Conservation (phyloP, 2,329 filamentous ascomycete genomes). For the Ceratocystis huliohia region DNA sequence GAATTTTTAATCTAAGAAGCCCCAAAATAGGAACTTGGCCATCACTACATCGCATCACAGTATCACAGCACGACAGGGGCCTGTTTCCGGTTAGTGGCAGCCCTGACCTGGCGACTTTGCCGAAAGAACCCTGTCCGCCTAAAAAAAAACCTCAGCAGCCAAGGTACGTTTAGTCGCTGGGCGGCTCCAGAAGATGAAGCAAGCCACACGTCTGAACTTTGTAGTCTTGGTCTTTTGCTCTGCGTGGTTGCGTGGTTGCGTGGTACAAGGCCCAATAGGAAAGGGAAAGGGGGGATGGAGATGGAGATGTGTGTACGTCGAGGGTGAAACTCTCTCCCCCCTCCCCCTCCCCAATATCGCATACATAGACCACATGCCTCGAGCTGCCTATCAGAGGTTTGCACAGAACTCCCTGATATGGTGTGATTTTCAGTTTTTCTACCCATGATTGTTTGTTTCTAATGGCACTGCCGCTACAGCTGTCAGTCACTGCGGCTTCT, state of each 20-base stretch:
- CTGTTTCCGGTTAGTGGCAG: not conserved
- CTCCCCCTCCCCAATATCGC: not conserved
- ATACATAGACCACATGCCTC: not conserved
- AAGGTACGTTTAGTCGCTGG: not conserved
- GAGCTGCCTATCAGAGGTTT: not conserved
- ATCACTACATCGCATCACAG: not conserved
- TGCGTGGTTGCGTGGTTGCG: not conserved
- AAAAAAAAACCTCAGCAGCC: not conserved
- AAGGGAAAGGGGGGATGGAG: not conserved
- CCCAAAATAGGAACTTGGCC: not conserved
- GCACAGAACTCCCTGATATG: not conserved
- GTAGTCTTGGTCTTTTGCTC: too few relatives aligned
- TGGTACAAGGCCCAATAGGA: not conserved
- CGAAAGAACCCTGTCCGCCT: not conserved
- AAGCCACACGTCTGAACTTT: slow-evolving; percentile 8
- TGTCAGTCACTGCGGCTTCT: not conserved
- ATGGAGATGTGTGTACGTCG: not conserved
- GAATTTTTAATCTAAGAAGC: not conserved
- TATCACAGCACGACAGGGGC: not conserved
- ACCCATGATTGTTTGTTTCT: not conserved
- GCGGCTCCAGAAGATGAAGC: not conserved
- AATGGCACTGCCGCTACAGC: not conserved
- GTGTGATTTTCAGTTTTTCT: not conserved
- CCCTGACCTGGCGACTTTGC: not conserved
- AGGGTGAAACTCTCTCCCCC: not conserved